These are phyloP conservation scores for Globisporangium canariense DNA, from an alignment of 352 stramenopile species.

Conservation along the genomic window DNA sequence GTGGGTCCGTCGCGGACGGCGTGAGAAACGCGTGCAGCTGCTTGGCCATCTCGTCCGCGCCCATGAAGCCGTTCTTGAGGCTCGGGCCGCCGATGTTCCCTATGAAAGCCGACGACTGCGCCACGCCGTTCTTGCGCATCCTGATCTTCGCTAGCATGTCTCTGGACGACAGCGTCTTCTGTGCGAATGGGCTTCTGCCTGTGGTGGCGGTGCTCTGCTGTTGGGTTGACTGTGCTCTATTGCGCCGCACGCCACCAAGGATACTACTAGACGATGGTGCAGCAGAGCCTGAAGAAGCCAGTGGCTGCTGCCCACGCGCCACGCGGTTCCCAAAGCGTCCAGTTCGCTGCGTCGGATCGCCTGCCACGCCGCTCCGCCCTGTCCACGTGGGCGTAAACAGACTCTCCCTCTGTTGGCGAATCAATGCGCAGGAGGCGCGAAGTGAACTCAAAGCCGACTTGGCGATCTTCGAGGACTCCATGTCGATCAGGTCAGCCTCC, in stretches of 20 bases:
- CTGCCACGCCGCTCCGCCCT: constrained; percentile 60
- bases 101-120: not conserved
- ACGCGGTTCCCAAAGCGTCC: constrained; percentile 44
- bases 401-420: constrained; percentile 60
- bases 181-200: constrained; percentile 26
- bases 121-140: constrained; percentile 37
- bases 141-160: constrained; percentile 75
- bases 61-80: constrained; percentile 33
- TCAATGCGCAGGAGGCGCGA: constrained; percentile 68
- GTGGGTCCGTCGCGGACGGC: constrained; percentile 16
- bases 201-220: constrained; percentile 7
- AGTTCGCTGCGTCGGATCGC: constrained; percentile 53
- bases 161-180: constrained; percentile 40
- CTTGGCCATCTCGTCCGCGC: constrained; percentile 55
- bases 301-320: constrained; percentile 21
- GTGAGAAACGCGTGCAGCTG: constrained; percentile 84
- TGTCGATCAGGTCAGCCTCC: constrained; percentile 90
- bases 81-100: not conserved
- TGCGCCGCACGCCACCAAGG: not conserved
- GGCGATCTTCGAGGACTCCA: constrained; percentile 89
- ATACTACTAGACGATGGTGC: not conserved
- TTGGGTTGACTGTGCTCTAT: constrained; percentile 3
- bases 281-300: constrained; percentile 12
- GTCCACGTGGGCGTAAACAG: constrained; percentile 80
- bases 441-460: constrained; percentile 80